Percentiles rank a stretch among this genome's conserved stretches.
Conservation (phyloP, 2,329 filamentous ascomycete genomes). For the Neonectria ditissima region DNA sequence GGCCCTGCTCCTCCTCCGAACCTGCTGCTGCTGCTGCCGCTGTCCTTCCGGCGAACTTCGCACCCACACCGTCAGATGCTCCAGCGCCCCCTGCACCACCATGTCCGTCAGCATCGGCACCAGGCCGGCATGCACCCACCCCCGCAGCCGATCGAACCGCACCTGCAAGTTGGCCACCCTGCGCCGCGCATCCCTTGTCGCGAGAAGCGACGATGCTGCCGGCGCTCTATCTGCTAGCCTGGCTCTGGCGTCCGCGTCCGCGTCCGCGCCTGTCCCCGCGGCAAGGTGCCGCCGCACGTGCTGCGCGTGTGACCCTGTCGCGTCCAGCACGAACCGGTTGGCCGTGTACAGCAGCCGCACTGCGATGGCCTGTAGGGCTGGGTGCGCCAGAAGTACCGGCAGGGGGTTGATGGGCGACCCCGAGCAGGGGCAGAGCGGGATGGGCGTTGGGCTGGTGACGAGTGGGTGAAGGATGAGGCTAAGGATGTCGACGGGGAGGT, state of each 20-base stretch:
- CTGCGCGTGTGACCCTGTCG: constrained; percentile 43
- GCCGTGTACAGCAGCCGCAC: constrained; percentile 48
- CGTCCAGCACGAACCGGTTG: constrained; percentile 49
- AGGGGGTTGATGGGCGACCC: constrained; percentile 40
- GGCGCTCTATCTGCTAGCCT: background rate
- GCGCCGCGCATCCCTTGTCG: constrained; percentile 40
- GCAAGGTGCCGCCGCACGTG: constrained; percentile 45
- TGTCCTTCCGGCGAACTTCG: constrained; percentile 22
- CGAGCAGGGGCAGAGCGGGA: constrained; percentile 48
- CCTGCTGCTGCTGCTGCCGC: constrained; percentile 14
- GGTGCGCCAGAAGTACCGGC: constrained; percentile 49
- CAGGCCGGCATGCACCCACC: constrained; percentile 47
- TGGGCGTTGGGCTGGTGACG: constrained; percentile 39
- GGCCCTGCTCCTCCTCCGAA: constrained; percentile 2
- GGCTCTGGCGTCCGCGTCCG: background rate
- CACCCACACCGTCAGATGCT: constrained; percentile 41
- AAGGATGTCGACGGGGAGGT: constrained; percentile 50
- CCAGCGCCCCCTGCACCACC: constrained; percentile 47
- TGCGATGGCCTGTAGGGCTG: constrained; percentile 49
- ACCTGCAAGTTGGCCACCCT: constrained; percentile 46
- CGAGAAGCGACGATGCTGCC: constrained; percentile 36
- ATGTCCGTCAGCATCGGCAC: constrained; percentile 49
- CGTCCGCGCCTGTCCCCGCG: constrained; percentile 29
- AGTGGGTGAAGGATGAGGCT: constrained; percentile 48
- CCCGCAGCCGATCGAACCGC: constrained; percentile 47